Conservation (phyloP, 108 stramenopile species). For the Cyclotella baltica region DNA sequence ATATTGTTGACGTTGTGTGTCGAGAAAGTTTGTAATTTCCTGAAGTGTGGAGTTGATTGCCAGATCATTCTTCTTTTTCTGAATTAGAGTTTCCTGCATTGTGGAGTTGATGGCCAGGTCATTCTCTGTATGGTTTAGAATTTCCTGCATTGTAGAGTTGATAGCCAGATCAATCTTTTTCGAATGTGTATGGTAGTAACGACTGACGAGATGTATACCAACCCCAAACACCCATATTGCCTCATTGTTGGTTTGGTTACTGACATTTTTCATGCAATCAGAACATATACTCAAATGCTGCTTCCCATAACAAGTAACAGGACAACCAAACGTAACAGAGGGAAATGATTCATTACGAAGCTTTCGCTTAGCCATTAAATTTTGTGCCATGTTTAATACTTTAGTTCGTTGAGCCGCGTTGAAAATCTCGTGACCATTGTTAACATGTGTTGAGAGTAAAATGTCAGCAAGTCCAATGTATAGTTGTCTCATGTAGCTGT, state of each 20-base stretch:
- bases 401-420: background rate
- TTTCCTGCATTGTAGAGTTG: background rate
- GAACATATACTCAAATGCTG: background rate
- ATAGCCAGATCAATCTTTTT: too few relatives aligned
- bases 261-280: background rate
- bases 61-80: too few relatives aligned
- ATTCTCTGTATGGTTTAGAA: background rate
- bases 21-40: background rate
- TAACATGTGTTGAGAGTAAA: slow-evolving; percentile 20
- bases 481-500: slow-evolving; percentile 38
- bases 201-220: background rate
- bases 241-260: background rate
- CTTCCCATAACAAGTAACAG: background rate
- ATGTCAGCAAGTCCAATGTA: slow-evolving; percentile 31
- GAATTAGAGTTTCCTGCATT: background rate
- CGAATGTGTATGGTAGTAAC: too few relatives aligned
- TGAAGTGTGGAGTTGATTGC: background rate
- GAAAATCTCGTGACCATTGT: slow-evolving; percentile 6
- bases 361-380: background rate
- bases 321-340: background rate
- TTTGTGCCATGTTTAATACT: background rate
- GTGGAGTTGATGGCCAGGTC: background rate
- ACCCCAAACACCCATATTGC: background rate
- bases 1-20: background rate
- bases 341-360: background rate